Conservation (phyloP, 2,329 filamentous ascomycete genomes). For the Arthrobotrys sphaeroides region DNA sequence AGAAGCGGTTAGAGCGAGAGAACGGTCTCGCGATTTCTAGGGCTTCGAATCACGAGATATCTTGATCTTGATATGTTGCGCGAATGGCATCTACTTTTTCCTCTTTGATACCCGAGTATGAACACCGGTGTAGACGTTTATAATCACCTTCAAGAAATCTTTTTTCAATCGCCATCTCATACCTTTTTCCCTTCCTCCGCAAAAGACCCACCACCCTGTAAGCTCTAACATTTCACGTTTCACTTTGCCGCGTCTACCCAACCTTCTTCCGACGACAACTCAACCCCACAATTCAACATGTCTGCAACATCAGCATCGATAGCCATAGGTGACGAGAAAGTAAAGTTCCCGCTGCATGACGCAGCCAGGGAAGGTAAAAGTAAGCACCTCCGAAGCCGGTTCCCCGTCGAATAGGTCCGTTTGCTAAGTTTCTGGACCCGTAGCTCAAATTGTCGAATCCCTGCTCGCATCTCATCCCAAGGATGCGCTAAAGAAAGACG, state of each 20-base stretch:
- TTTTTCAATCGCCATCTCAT: background rate
- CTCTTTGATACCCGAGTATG: slow-evolving; percentile 29
- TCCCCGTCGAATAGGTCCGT: background rate
- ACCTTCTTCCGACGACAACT: slow-evolving; percentile 29
- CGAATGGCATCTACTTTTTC: slow-evolving; percentile 7
- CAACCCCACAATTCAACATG: slow-evolving; percentile 50
- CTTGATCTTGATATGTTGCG: slow-evolving; percentile 3
- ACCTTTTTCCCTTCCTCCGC: background rate
- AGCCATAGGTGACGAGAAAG: slow-evolving; percentile 25
- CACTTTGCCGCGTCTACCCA: slow-evolving; percentile 45
- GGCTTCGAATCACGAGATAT: slow-evolving; percentile 7
- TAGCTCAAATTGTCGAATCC: slow-evolving; percentile 70
- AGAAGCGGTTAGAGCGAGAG: slow-evolving; percentile 62
- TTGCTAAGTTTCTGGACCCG: slow-evolving; percentile 7
- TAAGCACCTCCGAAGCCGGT: slow-evolving; percentile 8
- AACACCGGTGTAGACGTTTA: slow-evolving; percentile 32
- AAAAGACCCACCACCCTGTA: slow-evolving; percentile 23
- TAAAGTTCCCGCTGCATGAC: slow-evolving; percentile 49
- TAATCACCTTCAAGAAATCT: slow-evolving; percentile 26
- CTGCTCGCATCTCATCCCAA: slow-evolving; percentile 82
- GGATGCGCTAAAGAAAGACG: slow-evolving; percentile 76
- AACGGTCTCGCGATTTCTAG: slow-evolving; percentile 39
- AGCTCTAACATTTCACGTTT: slow-evolving; percentile 27
- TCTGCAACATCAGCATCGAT: slow-evolving; percentile 27
- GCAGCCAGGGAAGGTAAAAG: slow-evolving; percentile 50